Conservation (phyloP, 495 filamentous ascomycete genomes). For the Podospora anserina region DNA sequence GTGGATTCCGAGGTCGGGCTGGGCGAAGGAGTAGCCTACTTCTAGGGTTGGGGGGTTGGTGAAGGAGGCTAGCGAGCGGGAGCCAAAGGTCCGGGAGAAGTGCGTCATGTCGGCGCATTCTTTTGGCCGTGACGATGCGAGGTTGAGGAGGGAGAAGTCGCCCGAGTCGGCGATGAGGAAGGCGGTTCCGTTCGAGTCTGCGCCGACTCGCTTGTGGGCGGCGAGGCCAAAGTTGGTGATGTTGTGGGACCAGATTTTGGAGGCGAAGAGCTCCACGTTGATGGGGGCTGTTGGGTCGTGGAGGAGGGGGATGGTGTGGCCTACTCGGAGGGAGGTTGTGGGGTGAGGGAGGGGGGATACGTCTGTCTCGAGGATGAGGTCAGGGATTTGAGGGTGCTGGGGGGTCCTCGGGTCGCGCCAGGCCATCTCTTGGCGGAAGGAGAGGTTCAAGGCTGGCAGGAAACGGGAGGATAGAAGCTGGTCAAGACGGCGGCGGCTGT, state of each 20-base stretch:
- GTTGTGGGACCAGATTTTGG: conserved; percentile 12
- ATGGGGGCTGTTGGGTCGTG: conserved; percentile 16
- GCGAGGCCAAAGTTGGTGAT: conserved; percentile 23
- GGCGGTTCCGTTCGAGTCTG: conserved; percentile 16
- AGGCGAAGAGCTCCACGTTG: conserved; percentile 23
- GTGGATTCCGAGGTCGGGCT: conserved; percentile 23
- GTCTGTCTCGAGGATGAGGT: conserved; percentile 27
- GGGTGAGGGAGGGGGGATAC: conserved; percentile 25
- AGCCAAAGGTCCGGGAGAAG: conserved; percentile 16
- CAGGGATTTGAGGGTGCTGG: background rate
- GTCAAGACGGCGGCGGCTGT: conserved; percentile 22
- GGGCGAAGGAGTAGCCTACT: conserved; percentile 26
- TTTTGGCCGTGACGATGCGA: background rate
- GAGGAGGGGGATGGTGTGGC: conserved; percentile 22
- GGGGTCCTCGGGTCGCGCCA: conserved; percentile 9
- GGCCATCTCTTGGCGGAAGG: conserved; percentile 26
- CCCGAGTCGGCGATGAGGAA: conserved; percentile 26
- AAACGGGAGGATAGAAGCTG: conserved; percentile 25
- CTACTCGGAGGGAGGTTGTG: conserved; percentile 20
- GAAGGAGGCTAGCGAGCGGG: conserved; percentile 14
- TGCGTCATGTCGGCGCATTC: conserved; percentile 24
- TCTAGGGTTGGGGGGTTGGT: conserved; percentile 27
- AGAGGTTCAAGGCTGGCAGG: conserved; percentile 21
- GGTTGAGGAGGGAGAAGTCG: conserved; percentile 20
- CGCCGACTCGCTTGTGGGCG: conserved; percentile 12